Evolutionary conservation across 2,329 filamentous ascomycete species (phyloP), one percentile per base, ranked within the genome.

Genomic region (Verticillium klebahnii): DNA sequence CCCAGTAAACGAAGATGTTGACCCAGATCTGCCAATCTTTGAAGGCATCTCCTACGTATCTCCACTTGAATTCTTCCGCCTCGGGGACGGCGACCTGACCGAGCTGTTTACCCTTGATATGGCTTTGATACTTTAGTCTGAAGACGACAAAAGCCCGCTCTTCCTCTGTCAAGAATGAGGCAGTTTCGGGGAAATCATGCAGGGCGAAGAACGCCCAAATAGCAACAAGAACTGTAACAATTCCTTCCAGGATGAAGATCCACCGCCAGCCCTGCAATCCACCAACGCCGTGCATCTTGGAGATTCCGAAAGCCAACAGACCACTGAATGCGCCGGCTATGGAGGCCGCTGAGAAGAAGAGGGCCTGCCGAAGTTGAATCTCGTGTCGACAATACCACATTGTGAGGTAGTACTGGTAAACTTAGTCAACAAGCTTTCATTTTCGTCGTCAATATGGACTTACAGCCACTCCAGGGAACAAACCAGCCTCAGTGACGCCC

Each of bases 331-430:
- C 91, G 0, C 92, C 92, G 0, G 91, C 90, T 0, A 95, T 78
- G 0, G 92, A 91, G 0, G 91, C 91, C 0, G 91, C 90, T 0
- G 89, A 91, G 78, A 94, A 96, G 81, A 95, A 94, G 59, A 93
- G 84, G 1, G 91, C 90, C 64, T 82, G 80, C 0, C 83, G 77
- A 25, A 83, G 71, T 60, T 83, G 81, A 34, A 84, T 80, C 63
- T 85, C 83, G 58, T 82, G 78, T n/a, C 83, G 78, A 23, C 78
- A 82, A 62, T 87, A 86, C 83, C 82, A 86, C 77, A 83, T 83
- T 0, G 82, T 85, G 2, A 85, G 69, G 61, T 84, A 84, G 62
- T 83, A 83, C 71, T 79, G 12, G 11, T 8, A 12, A 12, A 2
- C 7, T 52, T 23, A 56, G 54, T 15, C 4, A 2, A 17, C 40